Evolutionary conservation across 2,329 filamentous ascomycete species (phyloP).

Genomic region (Aspergillus intermedius): DNA sequence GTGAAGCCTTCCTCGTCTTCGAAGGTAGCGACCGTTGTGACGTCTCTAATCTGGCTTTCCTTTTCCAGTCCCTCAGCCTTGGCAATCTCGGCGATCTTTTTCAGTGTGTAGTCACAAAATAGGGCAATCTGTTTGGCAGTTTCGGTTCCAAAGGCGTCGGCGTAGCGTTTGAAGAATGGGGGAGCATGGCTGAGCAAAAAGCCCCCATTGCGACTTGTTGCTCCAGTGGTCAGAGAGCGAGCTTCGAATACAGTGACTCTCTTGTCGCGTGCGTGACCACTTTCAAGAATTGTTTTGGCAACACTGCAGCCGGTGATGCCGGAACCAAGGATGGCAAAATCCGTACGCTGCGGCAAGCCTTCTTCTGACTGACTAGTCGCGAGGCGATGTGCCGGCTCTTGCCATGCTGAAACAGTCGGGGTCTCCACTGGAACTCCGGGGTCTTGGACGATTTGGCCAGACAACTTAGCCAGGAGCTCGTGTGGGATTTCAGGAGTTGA

Average conservation of each 20-base stretch:
- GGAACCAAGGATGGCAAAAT: constrained; percentile 22
- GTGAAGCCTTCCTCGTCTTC: too few relatives aligned
- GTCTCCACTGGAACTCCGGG: too few relatives aligned
- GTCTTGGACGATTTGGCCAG: too few relatives aligned
- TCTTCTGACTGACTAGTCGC: constrained; percentile 10
- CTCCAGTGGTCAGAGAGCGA: constrained; percentile 16
- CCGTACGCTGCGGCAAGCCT: constrained; percentile 11
- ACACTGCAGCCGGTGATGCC: constrained; percentile 22
- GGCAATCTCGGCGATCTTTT: constrained; percentile 12
- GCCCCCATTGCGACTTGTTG: constrained; percentile 22
- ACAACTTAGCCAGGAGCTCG: too few relatives aligned
- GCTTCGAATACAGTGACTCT: constrained; percentile 20
- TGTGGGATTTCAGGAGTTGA: too few relatives aligned
- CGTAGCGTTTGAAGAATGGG: background rate
- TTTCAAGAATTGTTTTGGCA: constrained; percentile 14
- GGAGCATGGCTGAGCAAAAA: constrained; percentile 11
- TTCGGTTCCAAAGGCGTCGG: constrained; percentile 1
- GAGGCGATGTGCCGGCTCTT: constrained; percentile 14
- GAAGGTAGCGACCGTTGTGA: too few relatives aligned
- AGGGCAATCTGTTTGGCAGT: background rate
- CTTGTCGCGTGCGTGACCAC: constrained; percentile 1
- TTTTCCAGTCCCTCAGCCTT: constrained; percentile 13
- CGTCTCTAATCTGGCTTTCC: too few relatives aligned
- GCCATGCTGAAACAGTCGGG: too few relatives aligned
- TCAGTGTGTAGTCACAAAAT: background rate